A percentile compares a stretch with the other conserved stretches of the same genome.
Evolutionary conservation across 441 rosid species (phyloP).

Genomic region (Pelargonium fulgidum): DNA sequence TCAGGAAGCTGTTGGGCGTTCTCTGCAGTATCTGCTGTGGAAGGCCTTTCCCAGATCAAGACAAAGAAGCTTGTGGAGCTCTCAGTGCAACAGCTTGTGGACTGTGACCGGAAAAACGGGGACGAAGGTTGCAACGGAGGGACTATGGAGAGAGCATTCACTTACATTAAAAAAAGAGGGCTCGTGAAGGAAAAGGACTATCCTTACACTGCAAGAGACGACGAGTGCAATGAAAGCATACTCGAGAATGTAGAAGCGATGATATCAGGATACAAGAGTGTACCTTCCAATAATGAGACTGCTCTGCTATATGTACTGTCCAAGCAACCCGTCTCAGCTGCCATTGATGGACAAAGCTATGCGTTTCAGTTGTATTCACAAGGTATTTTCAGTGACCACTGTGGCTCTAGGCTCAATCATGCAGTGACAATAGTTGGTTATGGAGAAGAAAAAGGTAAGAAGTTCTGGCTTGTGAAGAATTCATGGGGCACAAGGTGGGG

Average conservation of each 20-base stretch:
- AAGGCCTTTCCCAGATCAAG: background rate
- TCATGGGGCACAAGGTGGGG: constrained; percentile 2
- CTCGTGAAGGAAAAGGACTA: background rate
- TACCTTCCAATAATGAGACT: background rate
- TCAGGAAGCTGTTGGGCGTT: constrained; percentile 7
- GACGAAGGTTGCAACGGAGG: constrained; percentile 6
- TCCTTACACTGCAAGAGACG: background rate
- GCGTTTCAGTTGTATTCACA: background rate
- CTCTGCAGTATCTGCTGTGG: background rate
- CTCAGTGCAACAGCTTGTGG: background rate
- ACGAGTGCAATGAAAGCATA: background rate
- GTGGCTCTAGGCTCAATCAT: constrained; percentile 6
- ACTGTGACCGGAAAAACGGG: background rate
- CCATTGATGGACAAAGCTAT: background rate
- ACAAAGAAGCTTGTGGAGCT: background rate
- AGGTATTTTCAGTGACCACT: background rate
- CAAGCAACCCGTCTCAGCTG: background rate
- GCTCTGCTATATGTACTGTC: background rate
- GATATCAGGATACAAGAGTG: background rate
- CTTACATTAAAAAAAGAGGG: background rate
- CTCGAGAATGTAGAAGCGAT: background rate
- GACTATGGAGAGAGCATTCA: background rate
- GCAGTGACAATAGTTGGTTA: background rate
- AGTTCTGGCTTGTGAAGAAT: constrained; percentile 1
- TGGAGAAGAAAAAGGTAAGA: background rate